Evolutionary conservation across 495 filamentous ascomycete species (phyloP), one percentile per base, ranked within the genome.

Genomic region (Penicillium herquei): DNA sequence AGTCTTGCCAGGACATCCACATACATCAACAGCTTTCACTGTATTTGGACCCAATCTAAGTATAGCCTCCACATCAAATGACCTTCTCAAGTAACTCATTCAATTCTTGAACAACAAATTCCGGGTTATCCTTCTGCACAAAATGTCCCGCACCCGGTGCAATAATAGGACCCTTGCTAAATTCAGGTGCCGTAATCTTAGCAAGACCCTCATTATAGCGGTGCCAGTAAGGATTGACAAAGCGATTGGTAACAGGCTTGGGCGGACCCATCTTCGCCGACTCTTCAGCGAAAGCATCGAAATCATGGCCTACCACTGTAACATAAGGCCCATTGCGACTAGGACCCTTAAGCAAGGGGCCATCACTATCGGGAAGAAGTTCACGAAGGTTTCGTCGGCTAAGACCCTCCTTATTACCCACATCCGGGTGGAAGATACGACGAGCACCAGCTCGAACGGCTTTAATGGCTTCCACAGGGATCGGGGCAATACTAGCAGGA

Each of bases 291-390:
- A 88, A 87, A 7, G 66, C 63, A 9, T 81, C 77, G 62, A 77
- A 79, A 54, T 86, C 85, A 67, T 87, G 84, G 0, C 83, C 84
- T 1, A 86, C 78, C 1, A 87, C 81, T 5, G 72, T 81, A 41
- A 86, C 55, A 50, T 63, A 71, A 3, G 82, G 80, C 0, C 68
- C 63, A 18, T 54, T 62, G 0, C 69, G 74, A 1, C 51, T 64
- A 0, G 59, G 50, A 6, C 75, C 80, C 9, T 71, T 52, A 16
- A 86, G 67, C 14, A 40, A 45, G 1, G 85, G 84, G 3, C 45
- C 51, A 52, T 81, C 74, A 1, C 80, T 65, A 6, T 66, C 50
- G 0, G 85, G 85, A 0, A 88, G 64, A 17, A 86, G 54, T 11
- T 58, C 47, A 0, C 68, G 56, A 3, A 85, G 61, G 39, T 73